Percentiles rank a stretch among this genome's conserved stretches.
Evolutionary conservation across 257 asterid genomes (phyloP).

Genomic region (Fraxinus americana): DNA sequence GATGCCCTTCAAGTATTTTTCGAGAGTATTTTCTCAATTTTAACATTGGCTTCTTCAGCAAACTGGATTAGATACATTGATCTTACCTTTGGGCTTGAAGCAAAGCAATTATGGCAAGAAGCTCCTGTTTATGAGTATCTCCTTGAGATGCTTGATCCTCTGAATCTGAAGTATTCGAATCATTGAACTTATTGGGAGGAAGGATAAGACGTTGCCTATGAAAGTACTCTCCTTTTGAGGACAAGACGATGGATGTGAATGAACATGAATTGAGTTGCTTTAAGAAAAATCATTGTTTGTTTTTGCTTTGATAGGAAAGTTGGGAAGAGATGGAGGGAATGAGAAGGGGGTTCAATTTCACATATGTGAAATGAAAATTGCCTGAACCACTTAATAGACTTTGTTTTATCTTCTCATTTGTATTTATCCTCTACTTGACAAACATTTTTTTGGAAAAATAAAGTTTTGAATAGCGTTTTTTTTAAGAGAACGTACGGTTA

Average conservation of each 20-base stretch:
- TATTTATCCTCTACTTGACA: not conserved
- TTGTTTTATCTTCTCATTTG: conserved; percentile 37
- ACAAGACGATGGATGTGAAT: conserved; percentile 36
- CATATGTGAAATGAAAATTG: conserved; percentile 6
- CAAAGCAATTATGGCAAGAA: conserved; percentile 78
- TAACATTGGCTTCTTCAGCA: conserved; percentile 88
- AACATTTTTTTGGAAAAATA: too few species aligned
- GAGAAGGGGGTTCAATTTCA: conserved; percentile 12
- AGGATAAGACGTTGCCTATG: conserved; percentile 38
- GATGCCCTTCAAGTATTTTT: conserved; percentile 27
- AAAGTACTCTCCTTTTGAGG: conserved; percentile 32
- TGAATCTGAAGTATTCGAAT: conserved; percentile 50
- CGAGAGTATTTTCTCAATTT: conserved; percentile 85
- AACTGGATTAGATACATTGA: conserved; percentile 69
- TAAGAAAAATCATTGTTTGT: conserved; percentile 57
- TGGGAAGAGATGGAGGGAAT: not conserved
- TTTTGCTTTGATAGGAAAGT: conserved; percentile 10
- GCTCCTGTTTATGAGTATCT: conserved; percentile 67
- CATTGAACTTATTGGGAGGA: conserved; percentile 45
- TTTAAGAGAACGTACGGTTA: too few species aligned
- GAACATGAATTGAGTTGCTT: conserved; percentile 61
- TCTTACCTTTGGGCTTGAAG: conserved; percentile 82
- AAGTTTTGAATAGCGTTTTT: too few species aligned
- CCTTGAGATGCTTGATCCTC: conserved; percentile 55
- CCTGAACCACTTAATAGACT: conserved; percentile 45